These are phyloP conservation scores for Biscogniauxia marginata DNA, from an alignment of 2,329 filamentous ascomycete species.

Conservation along the genomic window DNA sequence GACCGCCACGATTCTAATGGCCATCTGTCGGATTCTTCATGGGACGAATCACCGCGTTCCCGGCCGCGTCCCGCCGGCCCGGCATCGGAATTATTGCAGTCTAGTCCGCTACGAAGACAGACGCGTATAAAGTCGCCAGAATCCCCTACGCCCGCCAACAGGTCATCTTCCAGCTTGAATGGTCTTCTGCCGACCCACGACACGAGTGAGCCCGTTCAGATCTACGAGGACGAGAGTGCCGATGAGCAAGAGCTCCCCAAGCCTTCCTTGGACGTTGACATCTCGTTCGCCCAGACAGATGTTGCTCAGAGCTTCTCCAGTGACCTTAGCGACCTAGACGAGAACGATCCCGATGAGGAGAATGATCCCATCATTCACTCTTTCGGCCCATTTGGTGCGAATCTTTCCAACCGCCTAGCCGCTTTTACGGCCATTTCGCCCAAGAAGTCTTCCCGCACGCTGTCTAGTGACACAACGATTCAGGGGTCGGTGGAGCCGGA, in stretches of 20 bases:
- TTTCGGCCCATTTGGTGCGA: constrained; percentile 85
- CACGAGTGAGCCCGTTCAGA: constrained; percentile 52
- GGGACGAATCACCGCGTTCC: constrained; percentile 62
- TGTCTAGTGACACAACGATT: constrained; percentile 22
- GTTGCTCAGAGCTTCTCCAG: constrained; percentile 55
- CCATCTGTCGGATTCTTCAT: constrained; percentile 64
- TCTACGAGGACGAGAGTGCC: constrained; percentile 71
- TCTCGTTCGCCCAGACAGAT: constrained; percentile 51
- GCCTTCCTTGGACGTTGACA: constrained; percentile 25
- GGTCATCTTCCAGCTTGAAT: constrained; percentile 44
- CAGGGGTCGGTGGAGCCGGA: constrained; percentile 28
- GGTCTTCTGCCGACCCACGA: constrained; percentile 42
- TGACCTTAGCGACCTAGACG: constrained; percentile 52
- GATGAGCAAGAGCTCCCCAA: constrained; percentile 50
- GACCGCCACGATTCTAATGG: constrained; percentile 48
- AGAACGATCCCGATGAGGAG: constrained; percentile 84
- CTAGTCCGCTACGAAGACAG: constrained; percentile 57
- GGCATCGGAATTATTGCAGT: constrained; percentile 48
- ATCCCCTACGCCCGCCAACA: constrained; percentile 57
- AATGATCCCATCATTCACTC: constrained; percentile 92
- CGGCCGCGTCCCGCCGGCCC: constrained; percentile 26
- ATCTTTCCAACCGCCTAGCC: constrained; percentile 78
- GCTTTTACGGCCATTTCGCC: constrained; percentile 72
- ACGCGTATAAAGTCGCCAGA: constrained; percentile 69
- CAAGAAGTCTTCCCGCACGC: constrained; percentile 36